Conservation (phyloP, 495 filamentous ascomycete genomes). For the Podospora anserina region DNA sequence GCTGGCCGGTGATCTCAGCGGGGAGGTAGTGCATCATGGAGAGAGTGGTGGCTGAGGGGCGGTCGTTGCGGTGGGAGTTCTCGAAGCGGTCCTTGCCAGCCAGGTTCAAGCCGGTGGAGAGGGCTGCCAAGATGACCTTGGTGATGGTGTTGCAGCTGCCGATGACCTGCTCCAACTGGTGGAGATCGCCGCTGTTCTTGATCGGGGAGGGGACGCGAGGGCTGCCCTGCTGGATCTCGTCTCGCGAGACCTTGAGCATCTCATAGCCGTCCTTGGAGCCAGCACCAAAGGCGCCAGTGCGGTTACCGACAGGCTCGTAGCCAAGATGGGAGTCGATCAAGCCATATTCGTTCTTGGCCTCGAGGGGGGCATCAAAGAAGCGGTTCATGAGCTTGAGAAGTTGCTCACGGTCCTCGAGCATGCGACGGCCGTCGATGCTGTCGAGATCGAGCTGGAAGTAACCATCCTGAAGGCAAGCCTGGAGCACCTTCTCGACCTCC, state of each 20-base stretch:
- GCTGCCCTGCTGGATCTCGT: conserved; percentile 47
- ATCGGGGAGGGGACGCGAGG: conserved; percentile 44
- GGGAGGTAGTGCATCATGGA: conserved; percentile 51
- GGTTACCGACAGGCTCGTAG: conserved; percentile 51
- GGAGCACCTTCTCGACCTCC: conserved; percentile 49
- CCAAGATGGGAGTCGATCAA: conserved; percentile 47
- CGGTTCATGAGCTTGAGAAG: conserved; percentile 51
- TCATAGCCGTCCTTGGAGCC: conserved; percentile 54
- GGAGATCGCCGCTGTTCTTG: conserved; percentile 49
- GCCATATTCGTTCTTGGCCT: conserved; percentile 49
- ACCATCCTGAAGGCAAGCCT: conserved; percentile 47
- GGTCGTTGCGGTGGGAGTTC: conserved; percentile 51
- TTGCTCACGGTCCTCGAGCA: conserved; percentile 47
- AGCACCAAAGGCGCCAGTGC: conserved; percentile 44
- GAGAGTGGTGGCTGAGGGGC: conserved; percentile 46
- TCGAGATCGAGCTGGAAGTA: conserved; percentile 57
- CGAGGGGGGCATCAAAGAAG: conserved; percentile 49
- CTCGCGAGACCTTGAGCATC: conserved; percentile 53
- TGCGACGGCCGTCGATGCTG: conserved; percentile 45
- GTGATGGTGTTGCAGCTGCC: conserved; percentile 49
- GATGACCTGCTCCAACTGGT: conserved; percentile 45
- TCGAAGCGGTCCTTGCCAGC: conserved; percentile 46
- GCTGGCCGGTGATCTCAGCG: conserved; percentile 37
- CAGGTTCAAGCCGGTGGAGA: conserved; percentile 47
- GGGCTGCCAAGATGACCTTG: conserved; percentile 49